These are phyloP conservation scores for Yamadazyma kanchanaburiensis DNA, from an alignment of 1,139 yeast species.

Conservation along the genomic window DNA sequence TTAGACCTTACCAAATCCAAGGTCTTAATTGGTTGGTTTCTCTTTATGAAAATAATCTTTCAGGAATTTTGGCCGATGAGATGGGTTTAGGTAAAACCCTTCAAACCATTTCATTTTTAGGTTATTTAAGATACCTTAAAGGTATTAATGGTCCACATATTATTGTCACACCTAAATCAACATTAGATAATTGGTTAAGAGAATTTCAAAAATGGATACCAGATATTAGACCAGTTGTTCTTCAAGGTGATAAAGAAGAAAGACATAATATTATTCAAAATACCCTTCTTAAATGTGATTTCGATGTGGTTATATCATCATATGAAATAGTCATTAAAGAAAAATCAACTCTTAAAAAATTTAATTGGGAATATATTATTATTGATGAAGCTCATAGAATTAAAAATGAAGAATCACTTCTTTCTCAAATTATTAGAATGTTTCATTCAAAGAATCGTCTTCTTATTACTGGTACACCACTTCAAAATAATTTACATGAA, in stretches of 20 bases:
- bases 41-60: conserved; percentile 75
- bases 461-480: conserved; percentile 77
- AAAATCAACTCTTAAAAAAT: conserved; percentile 58
- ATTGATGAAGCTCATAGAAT: conserved; percentile 84
- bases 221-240: conserved; percentile 61
- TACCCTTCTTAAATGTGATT: conserved; percentile 55
- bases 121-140: conserved; percentile 62
- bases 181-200: conserved; percentile 76
- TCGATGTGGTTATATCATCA: conserved; percentile 71
- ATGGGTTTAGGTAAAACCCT: conserved; percentile 98
- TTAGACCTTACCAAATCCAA: conserved; percentile 85
- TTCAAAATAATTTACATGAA: conserved; percentile 76
- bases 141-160: conserved; percentile 69
- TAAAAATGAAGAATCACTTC: conserved; percentile 70
- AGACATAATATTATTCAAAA: conserved; percentile 52
- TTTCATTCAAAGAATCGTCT: conserved; percentile 69
- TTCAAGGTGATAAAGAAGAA: conserved; percentile 72
- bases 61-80: conserved; percentile 95
- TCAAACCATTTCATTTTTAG: conserved; percentile 84
- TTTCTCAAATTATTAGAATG: conserved; percentile 72
- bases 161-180: conserved; percentile 74
- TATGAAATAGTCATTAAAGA: conserved; percentile 78
- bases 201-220: conserved; percentile 81
- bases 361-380: conserved; percentile 71
- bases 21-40: conserved; percentile 92